These are phyloP conservation scores for Neurospora sp. DNA, from an alignment of 495 filamentous ascomycete species.

Conservation along the genomic window DNA sequence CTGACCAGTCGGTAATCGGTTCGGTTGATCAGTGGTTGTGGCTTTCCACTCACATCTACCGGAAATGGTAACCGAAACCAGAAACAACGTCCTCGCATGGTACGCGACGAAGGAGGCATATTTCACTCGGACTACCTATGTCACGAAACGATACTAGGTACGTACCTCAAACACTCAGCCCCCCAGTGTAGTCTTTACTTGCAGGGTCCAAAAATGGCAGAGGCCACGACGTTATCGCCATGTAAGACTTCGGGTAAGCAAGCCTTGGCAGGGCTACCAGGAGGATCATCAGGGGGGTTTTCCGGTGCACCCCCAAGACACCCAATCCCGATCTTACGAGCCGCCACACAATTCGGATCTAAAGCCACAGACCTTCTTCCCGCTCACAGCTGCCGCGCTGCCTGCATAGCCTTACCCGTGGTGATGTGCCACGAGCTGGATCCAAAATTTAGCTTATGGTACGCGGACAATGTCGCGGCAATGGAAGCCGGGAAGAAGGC, in stretches of 20 bases:
- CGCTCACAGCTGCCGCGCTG: not conserved
- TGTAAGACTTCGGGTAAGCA: not conserved
- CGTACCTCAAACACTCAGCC: not conserved
- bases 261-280: not conserved
- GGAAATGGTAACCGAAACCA: not conserved
- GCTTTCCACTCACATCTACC: not conserved
- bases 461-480: not conserved
- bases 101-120: not conserved
- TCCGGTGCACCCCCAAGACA: not conserved
- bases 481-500: not conserved
- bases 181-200: not conserved
- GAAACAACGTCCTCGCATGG: not conserved
- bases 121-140: not conserved
- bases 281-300: not conserved
- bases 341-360: not conserved
- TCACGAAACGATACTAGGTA: not conserved
- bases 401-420: not conserved
- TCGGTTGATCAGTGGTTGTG: not conserved
- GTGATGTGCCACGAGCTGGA: not conserved
- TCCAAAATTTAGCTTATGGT: not conserved
- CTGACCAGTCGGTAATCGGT: not conserved
- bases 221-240: not conserved
- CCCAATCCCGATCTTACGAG: not conserved
- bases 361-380: not conserved
- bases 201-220: not conserved